Evolutionary conservation across 2,329 filamentous ascomycete genomes (phyloP).

Genomic region (Cladophialophora yegresii): DNA sequence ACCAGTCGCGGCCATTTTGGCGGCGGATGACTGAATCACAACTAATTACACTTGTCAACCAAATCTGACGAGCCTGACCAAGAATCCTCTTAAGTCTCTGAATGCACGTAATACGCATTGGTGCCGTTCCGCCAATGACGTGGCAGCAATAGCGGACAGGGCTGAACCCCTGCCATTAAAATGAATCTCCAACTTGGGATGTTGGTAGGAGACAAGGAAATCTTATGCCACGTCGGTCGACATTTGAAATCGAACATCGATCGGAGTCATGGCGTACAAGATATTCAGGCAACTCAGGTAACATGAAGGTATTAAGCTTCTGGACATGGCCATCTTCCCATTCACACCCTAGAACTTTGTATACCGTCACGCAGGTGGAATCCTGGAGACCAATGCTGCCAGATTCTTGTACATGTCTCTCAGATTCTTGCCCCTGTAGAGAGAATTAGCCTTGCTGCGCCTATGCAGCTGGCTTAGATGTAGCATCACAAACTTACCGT

Average conservation of each 20-base stretch:
- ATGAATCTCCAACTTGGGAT: neutral
- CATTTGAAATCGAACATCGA: neutral
- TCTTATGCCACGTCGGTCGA: neutral
- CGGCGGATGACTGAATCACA: neutral
- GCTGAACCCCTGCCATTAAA: neutral
- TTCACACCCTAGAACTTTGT: neutral
- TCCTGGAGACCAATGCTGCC: neutral
- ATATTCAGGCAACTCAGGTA: neutral
- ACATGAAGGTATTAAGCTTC: neutral
- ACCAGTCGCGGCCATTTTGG: neutral
- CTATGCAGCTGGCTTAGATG: neutral
- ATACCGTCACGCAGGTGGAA: neutral
- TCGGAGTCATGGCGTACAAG: neutral
- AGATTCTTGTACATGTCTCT: neutral
- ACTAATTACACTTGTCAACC: neutral
- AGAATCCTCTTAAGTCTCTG: neutral
- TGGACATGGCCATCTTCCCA: neutral
- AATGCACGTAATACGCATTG: conserved; percentile 1
- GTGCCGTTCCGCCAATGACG: neutral
- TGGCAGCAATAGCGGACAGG: neutral
- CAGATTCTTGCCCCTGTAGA: neutral
- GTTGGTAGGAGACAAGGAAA: neutral
- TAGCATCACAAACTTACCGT: neutral
- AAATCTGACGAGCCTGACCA: conserved; percentile 8
- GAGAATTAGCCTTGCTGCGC: neutral